Base-by-base conservation (phyloP, 2,329 filamentous ascomycete species). In the Exophiala viscosa region DNA sequence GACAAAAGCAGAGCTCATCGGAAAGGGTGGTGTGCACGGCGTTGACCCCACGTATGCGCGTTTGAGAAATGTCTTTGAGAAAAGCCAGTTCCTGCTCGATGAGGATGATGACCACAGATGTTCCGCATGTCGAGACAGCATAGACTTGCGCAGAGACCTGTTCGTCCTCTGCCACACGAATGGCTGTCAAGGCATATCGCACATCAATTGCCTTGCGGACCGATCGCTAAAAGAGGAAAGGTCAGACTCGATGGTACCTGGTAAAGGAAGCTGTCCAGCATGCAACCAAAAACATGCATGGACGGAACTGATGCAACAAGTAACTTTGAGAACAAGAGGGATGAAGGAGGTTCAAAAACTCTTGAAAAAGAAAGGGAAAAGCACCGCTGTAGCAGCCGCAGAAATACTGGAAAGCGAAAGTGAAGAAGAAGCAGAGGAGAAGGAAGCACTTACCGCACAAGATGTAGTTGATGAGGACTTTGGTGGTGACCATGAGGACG, bases 261-360 rank as follows among this genome's bases (percentile, higher is more conserved):
- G 80, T 1, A 66, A 76, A 32, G 90, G 90, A 2, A 69, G 63
- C 2, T 97, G 92, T 70, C 89, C 89, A 0, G 72, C 72, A 15
- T 97, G 92, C 65, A 70, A 76, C 1, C 74, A 75, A 0, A 69
- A 74, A 3, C 71, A 90, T 1, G 67, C 76, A 45, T 97, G 92
- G 92, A 75, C 77, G 0, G 81, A 87, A 43, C 81, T 96, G 71
- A 86, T 95, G 73, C 91, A 84, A 65, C 91, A 95, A 66, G 70
- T 95, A 61, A 93, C 80, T 45, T 71, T 96, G 44, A 79, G 92
- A 31, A 74, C 82, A 33, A 79, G 88, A 18, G 90, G 86, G 0
- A 70, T 78, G 49, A 86, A 86, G 52, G 86, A 90, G 59, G 73
- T 91, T 1, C 79, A 84, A 36, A 83, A 83, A 60, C 63, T 96